phyloP scores from a whole-genome alignment of 768 basidiomycete genomes.

The Sporobolomyces roseus region DNA sequence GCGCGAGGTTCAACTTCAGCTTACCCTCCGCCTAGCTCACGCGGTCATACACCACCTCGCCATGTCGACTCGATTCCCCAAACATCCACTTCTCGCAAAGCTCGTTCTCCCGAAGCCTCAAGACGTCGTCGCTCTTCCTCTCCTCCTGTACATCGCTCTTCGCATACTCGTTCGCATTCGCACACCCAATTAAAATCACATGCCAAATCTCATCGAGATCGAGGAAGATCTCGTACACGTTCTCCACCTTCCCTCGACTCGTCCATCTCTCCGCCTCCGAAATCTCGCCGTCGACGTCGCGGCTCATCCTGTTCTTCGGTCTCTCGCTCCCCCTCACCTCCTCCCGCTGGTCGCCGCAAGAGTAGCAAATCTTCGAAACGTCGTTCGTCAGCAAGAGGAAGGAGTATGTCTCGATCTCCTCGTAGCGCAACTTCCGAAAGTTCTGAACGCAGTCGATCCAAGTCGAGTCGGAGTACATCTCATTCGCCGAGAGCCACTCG shows the following conservation, averaged over 20 bases:
- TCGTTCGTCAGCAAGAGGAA: not conserved
- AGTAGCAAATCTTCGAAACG: not conserved
- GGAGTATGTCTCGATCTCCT: conserved; percentile 2
- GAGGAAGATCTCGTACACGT: conserved; percentile 1
- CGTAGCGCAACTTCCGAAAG: not conserved
- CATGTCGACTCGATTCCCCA: not conserved
- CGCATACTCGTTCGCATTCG: no score
- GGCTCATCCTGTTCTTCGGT: conserved; percentile 12
- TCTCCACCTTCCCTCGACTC: conserved; percentile 8
- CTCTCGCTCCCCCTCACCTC: conserved; percentile 7
- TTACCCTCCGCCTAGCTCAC: not conserved
- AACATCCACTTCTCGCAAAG: not conserved
- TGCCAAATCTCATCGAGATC: no score
- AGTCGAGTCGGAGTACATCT: not conserved
- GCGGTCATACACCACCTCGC: not conserved
- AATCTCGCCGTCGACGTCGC: not conserved
- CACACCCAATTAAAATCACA: no score
- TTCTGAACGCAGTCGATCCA: not conserved
- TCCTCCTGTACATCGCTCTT: not conserved
- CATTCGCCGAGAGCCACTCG: not conserved
- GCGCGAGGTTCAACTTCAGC: no score
- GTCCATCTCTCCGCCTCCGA: conserved; percentile 6
- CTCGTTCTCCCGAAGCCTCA: not conserved
- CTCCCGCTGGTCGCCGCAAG: not conserved
- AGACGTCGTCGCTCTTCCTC: not conserved